Percentiles rank a stretch among this genome's conserved stretches.
Evolutionary conservation across 108 stramenopile species (phyloP).

Genomic region (Asterionellopsis glacialis): DNA sequence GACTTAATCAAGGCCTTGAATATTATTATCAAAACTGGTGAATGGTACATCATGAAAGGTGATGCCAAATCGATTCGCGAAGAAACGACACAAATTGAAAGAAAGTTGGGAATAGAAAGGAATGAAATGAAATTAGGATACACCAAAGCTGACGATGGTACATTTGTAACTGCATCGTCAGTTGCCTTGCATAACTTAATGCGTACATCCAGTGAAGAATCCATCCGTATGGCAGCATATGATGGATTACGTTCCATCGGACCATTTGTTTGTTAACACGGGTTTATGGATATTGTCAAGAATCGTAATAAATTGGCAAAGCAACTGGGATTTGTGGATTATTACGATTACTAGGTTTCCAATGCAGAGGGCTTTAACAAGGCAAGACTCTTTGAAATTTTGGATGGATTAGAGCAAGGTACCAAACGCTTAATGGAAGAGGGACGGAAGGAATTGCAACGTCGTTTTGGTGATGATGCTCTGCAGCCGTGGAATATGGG

Average conservation of each 20-base stretch:
- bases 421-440: conserved; percentile 52
- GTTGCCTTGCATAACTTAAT: conserved; percentile 55
- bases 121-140: conserved; percentile 50
- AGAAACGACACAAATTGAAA: conserved; percentile 49
- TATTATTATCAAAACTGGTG: conserved; percentile 43
- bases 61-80: conserved; percentile 45
- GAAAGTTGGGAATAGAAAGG: conserved; percentile 44
- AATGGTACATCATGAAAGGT: conserved; percentile 48
- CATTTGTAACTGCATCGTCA: conserved; percentile 48
- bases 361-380: conserved; percentile 74
- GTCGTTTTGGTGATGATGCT: conserved; percentile 40
- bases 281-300: conserved; percentile 69
- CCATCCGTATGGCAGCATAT: conserved; percentile 48
- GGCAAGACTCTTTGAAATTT: conserved; percentile 52
- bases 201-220: conserved; percentile 41
- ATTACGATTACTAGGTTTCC: conserved; percentile 71
- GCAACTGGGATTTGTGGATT: conserved; percentile 45
- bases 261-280: conserved; percentile 56
- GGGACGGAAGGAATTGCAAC: conserved; percentile 39
- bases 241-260: conserved; percentile 69
- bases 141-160: conserved; percentile 21
- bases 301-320: conserved; percentile 55
- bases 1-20: conserved; percentile 42
- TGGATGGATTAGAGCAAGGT: conserved; percentile 56
- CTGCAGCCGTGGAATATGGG: conserved; percentile 57